Percentiles rank a stretch among this genome's conserved stretches.
Conservation (phyloP, 2,329 filamentous ascomycete species). For the Stagonosporopsis vannaccii region DNA sequence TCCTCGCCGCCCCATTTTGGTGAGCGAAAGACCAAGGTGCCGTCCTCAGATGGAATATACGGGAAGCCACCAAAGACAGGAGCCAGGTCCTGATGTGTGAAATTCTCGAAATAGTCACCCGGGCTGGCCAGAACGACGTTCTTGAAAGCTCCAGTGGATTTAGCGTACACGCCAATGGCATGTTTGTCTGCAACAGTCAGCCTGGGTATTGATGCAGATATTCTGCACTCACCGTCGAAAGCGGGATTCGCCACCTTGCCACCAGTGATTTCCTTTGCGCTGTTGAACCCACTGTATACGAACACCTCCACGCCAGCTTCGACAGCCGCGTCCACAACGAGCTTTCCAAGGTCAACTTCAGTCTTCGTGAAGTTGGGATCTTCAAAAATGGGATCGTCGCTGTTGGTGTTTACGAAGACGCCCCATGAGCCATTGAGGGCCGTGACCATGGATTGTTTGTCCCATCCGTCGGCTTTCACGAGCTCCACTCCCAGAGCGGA, state of each 20-base stretch:
- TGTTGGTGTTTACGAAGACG: constrained; percentile 32
- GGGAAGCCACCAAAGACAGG: constrained; percentile 54
- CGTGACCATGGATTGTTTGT: constrained; percentile 26
- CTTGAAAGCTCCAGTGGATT: constrained; percentile 42
- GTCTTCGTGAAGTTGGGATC: constrained; percentile 22
- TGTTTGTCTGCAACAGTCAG: constrained; percentile 45
- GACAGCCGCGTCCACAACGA: not conserved
- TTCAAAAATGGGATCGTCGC: constrained; percentile 27
- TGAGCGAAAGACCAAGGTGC: constrained; percentile 45
- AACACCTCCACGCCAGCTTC: constrained; percentile 14
- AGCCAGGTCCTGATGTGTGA: constrained; percentile 46
- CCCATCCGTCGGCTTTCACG: constrained; percentile 32
- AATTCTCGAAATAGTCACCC: constrained; percentile 56
- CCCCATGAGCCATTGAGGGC: constrained; percentile 33
- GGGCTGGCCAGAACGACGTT: constrained; percentile 48
- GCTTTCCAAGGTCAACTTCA: constrained; percentile 24
- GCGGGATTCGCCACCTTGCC: constrained; percentile 23
- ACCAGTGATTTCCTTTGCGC: constrained; percentile 20
- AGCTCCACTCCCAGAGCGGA: constrained; percentile 25
- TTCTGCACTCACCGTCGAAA: constrained; percentile 28
- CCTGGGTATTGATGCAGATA: not conserved
- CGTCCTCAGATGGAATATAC: constrained; percentile 45
- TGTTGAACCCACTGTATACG: constrained; percentile 30
- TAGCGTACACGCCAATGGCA: constrained; percentile 50
- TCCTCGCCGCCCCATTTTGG: constrained; percentile 53